Evolutionary conservation across 306 rosid genomes (phyloP).

Genomic region (Morella rubra): DNA sequence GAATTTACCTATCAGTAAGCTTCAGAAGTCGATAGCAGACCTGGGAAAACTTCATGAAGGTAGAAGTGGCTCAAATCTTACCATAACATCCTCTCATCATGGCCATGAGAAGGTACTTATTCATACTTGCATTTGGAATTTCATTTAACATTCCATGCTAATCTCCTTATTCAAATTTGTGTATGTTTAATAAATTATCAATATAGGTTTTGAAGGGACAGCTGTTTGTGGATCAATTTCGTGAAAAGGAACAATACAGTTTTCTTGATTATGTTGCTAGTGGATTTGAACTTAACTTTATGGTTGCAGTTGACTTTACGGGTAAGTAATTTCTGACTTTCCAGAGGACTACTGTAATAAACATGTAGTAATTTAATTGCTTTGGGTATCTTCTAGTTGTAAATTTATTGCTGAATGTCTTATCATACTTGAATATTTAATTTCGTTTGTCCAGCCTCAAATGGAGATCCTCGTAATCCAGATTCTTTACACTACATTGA

Average conservation of each 20-base stretch:
- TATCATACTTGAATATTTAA: constrained; percentile 17
- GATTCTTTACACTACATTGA: constrained; percentile 71
- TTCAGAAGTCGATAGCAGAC: constrained; percentile 65
- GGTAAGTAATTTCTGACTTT: constrained; percentile 38
- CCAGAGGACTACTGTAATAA: not conserved
- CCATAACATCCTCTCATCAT: constrained; percentile 38
- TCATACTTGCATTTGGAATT: constrained; percentile 12
- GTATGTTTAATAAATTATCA: constrained; percentile 15
- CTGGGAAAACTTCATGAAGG: constrained; percentile 57
- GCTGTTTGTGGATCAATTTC: constrained; percentile 69
- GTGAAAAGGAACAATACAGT: constrained; percentile 65
- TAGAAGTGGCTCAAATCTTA: constrained; percentile 48
- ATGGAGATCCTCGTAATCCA: constrained; percentile 60
- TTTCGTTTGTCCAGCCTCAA: constrained; percentile 61
- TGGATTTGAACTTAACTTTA: constrained; percentile 87
- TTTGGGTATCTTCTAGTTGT: not conserved
- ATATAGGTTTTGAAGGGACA: constrained; percentile 67
- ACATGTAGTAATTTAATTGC: not conserved
- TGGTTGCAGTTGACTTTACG: constrained; percentile 93
- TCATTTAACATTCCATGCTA: not conserved
- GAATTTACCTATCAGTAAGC: constrained; percentile 45
- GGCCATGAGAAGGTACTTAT: constrained; percentile 59
- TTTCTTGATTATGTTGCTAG: constrained; percentile 84
- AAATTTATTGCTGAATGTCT: not conserved
- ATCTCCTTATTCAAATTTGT: constrained; percentile 14